Conservation (phyloP, 352 stramenopile species). For the Lagenidium sp. region DNA sequence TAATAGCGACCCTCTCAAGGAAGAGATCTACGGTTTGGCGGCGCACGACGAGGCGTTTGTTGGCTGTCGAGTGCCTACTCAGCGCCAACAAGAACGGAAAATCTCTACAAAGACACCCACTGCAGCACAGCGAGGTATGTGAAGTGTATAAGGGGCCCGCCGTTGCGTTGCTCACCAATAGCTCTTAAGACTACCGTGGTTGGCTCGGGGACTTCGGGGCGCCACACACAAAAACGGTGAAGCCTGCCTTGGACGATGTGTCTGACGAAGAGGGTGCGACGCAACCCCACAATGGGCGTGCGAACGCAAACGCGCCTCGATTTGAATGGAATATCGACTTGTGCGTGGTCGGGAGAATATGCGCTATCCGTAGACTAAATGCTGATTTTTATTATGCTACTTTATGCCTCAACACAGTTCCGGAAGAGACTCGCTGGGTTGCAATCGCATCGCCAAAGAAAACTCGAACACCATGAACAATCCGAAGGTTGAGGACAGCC, state of each 20-base stretch:
- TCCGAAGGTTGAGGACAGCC: conserved; percentile 1
- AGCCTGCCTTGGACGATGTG: conserved; percentile 16
- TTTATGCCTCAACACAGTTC: too few species aligned
- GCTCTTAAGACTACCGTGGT: conserved; percentile 49
- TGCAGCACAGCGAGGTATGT: too few species aligned
- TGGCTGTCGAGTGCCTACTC: conserved; percentile 22
- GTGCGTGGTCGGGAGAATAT: too few species aligned
- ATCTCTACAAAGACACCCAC: neutral
- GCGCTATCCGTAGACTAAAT: too few species aligned
- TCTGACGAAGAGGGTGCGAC: neutral
- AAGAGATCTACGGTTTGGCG: conserved; percentile 52
- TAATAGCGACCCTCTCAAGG: conserved; percentile 29
- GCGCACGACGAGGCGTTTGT: conserved; percentile 40
- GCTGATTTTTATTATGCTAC: too few species aligned
- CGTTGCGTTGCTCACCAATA: too few species aligned
- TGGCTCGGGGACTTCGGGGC: conserved; percentile 73
- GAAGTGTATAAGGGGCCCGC: too few species aligned
- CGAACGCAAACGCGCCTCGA: too few species aligned
- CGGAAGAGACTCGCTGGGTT: too few species aligned
- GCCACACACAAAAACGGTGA: conserved; percentile 63
- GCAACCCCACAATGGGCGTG: too few species aligned
- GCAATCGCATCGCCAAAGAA: too few species aligned
- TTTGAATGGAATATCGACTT: conserved; percentile 64
- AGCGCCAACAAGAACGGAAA: neutral
- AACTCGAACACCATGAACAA: too few species aligned